These are phyloP conservation scores for Prunus mume DNA, from an alignment of 306 rosid species.

Conservation along the genomic window DNA sequence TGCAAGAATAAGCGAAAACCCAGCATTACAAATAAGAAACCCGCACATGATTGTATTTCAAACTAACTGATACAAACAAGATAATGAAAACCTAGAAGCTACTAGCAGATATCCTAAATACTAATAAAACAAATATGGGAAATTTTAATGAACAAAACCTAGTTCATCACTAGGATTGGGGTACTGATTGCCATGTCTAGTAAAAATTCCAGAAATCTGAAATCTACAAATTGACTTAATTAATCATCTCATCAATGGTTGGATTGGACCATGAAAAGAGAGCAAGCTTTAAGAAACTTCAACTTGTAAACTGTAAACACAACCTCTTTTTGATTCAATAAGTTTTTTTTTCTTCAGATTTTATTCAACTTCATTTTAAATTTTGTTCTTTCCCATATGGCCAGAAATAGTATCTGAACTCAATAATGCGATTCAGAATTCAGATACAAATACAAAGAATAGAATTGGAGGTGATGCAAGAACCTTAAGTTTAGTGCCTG, in stretches of 20 bases:
- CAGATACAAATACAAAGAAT: neutral
- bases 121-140: neutral
- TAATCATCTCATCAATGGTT: neutral
- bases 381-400: neutral
- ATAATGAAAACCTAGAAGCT: neutral
- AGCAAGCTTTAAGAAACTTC: neutral
- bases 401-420: neutral
- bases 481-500: slow-evolving; percentile 61
- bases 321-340: neutral
- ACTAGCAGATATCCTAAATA: neutral
- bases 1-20: slow-evolving; percentile 29
- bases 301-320: neutral
- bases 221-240: neutral
- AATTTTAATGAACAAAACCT: neutral
- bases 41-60: neutral
- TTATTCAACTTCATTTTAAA: neutral
- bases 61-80: neutral
- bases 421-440: neutral
- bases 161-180: neutral
- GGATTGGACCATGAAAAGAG: neutral
- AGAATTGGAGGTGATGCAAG: slow-evolving; percentile 16
- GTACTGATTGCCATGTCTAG: neutral
- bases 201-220: neutral
- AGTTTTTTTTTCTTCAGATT: neutral
- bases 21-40: slow-evolving; percentile 4